Evolutionary conservation across 2,329 filamentous ascomycete genomes (phyloP).

Genomic region (Pyrenophora seminiperda): DNA sequence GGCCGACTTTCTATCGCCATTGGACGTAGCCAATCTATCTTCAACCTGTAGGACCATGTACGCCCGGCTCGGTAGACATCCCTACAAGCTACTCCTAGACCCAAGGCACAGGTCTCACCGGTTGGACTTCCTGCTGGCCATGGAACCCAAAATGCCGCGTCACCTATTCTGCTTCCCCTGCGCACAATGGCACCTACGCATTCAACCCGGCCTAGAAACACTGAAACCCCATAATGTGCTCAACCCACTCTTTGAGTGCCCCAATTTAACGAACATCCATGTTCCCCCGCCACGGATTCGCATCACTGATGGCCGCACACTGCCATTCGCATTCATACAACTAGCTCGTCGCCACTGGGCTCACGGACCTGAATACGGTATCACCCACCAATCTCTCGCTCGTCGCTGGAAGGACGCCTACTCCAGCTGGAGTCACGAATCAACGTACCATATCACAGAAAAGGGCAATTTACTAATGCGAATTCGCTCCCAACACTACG

Average conservation of each 20-base stretch:
- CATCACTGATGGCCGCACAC: conserved; percentile 57
- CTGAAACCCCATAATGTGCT: conserved; percentile 59
- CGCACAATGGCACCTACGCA: conserved; percentile 60
- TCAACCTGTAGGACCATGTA: conserved; percentile 39
- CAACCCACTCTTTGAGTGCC: conserved; percentile 63
- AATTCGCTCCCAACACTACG: conserved; percentile 61
- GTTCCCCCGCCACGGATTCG: conserved; percentile 59
- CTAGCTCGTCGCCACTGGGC: conserved; percentile 58
- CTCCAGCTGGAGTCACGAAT: conserved; percentile 60
- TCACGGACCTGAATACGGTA: conserved; percentile 51
- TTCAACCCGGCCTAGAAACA: conserved; percentile 58
- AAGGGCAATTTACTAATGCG: conserved; percentile 62
- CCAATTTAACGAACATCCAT: conserved; percentile 57
- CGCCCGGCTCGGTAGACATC: conserved; percentile 28
- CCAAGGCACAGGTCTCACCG: conserved; percentile 55
- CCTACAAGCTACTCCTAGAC: conserved; percentile 31
- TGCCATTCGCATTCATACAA: conserved; percentile 65
- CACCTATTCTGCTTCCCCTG: conserved; percentile 66
- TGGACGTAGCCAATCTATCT: conserved; percentile 37
- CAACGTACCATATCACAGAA: conserved; percentile 58
- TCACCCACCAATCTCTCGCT: conserved; percentile 47
- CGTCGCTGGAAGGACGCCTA: conserved; percentile 61
- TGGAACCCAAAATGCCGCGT: conserved; percentile 59
- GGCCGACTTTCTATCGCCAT: conserved; percentile 32
- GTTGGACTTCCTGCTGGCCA: conserved; percentile 56